Evolutionary conservation across 2,329 filamentous ascomycete species (phyloP).

Genomic region (Phialemonium atrogriseum): DNA sequence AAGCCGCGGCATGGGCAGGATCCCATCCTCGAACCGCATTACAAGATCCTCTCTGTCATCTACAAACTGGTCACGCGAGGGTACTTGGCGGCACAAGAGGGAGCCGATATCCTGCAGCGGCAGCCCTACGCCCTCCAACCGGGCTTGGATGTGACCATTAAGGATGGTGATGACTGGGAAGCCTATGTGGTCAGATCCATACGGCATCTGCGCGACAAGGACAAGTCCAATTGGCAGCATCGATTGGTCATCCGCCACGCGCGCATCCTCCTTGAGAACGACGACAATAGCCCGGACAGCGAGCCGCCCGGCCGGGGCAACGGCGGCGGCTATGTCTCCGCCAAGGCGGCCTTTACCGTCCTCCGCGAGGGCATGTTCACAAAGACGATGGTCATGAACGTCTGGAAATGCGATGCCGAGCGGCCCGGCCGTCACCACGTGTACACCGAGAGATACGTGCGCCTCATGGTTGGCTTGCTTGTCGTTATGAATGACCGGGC

Average conservation of each 20-base stretch:
- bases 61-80: slow-evolving; percentile 66
- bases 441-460: slow-evolving; percentile 79
- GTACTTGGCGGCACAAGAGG: slow-evolving; percentile 39
- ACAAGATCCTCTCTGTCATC: slow-evolving; percentile 75
- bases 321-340: slow-evolving; percentile 52
- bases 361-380: slow-evolving; percentile 70
- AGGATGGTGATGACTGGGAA: slow-evolving; percentile 55
- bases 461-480: slow-evolving; percentile 70
- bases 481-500: slow-evolving; percentile 65
- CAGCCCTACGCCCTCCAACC: slow-evolving; percentile 46
- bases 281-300: slow-evolving; percentile 22
- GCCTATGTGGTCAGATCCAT: slow-evolving; percentile 44
- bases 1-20: slow-evolving; percentile 55
- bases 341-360: slow-evolving; percentile 71
- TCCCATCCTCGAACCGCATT: slow-evolving; percentile 83
- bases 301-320: too few relatives aligned
- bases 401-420: slow-evolving; percentile 91
- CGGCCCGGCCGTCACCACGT: slow-evolving; percentile 80
- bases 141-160: slow-evolving; percentile 38
- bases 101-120: slow-evolving; percentile 42
- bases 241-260: slow-evolving; percentile 74
- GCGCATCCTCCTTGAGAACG: slow-evolving; percentile 43
- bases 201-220: slow-evolving; percentile 53
- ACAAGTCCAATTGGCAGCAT: slow-evolving; percentile 94
- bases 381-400: slow-evolving; percentile 89